Base-by-base conservation (phyloP, 805 yeast genomes). In the Wickerhamiella spandovensis region DNA sequence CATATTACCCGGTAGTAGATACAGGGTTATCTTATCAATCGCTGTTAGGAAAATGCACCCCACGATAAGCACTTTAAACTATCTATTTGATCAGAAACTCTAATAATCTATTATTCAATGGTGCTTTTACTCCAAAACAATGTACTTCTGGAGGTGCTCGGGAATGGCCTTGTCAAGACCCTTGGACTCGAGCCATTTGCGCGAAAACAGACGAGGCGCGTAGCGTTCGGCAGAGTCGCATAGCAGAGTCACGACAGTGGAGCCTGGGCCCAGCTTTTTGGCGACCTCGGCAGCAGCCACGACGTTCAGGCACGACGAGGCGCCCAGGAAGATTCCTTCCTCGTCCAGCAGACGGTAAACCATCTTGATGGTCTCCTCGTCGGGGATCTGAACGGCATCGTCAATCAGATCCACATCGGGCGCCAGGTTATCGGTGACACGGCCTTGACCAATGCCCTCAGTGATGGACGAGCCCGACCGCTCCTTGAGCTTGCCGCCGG, bases 371-470 rank as follows among this genome's bases (percentile, higher is more conserved):
- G 92, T 75, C 54, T 81, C 83, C 51, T 75, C 82, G 67, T 89
- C 97, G 1, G 88, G 77, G 48, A 89, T 78, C 56, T 76, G 74
- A 46, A 84, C 66, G 1, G 96, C 94, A 58, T 82, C 95, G 62
- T 89, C 96, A 37, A 86, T 72, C 30, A 81, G 64, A 8, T 73
- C 81, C 25, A 87, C 69, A 54, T 86, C 95, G 43, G 78, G 83
- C 17, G 72, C 72, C 65, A 89, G 73, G 65, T 89, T 89, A 55
- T 77, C 82, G 5, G 96, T 89, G 59, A 89, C 82, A 59, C 97
- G 76, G 45, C 95, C 95, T 68, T 89, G 97, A 25, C 97, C 97
- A 68, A 89, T 87, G 30, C 97, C 97, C 69, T 89, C 97, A 25
- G 96, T 89, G 66, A 89, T 87, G 0, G 95, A 83, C 2, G 86